phyloP scores from a whole-genome alignment of 2,329 filamentous ascomycete species.

The Exophiala alcalophila region DNA sequence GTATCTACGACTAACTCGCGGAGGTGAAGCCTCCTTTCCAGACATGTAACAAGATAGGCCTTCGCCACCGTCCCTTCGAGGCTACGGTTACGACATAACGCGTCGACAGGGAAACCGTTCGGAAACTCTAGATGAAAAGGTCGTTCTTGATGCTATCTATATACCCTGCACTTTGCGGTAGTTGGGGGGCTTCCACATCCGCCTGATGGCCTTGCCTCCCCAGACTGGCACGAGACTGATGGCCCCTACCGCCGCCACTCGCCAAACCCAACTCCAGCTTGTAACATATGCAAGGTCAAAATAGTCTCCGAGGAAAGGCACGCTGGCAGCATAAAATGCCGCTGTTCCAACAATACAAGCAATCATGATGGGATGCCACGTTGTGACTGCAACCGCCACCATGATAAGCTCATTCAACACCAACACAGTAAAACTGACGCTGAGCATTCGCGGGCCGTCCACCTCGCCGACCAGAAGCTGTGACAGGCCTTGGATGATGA shows the following conservation, averaged over 20 bases:
- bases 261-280: conserved; percentile 82
- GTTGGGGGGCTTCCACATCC: conserved; percentile 84
- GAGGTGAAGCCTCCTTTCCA: too few species aligned
- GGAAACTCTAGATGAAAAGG: too few species aligned
- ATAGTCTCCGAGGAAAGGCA: conserved; percentile 86
- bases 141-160: too few species aligned
- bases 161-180: conserved; percentile 76
- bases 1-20: too few species aligned
- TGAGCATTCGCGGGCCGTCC: conserved; percentile 67
- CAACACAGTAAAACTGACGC: conserved; percentile 86
- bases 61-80: too few species aligned
- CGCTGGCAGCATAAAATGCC: conserved; percentile 71
- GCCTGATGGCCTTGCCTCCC: conserved; percentile 76
- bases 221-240: conserved; percentile 85
- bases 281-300: conserved; percentile 80
- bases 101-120: too few species aligned
- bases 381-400: conserved; percentile 95
- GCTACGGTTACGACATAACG: too few species aligned
- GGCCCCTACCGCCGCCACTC: conserved; percentile 73
- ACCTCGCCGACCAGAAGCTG: conserved; percentile 82
- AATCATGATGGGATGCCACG: conserved; percentile 94
- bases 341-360: conserved; percentile 78
- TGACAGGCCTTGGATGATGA: conserved; percentile 90
- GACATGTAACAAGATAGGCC: too few species aligned
- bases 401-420: conserved; percentile 94